Conservation (phyloP, 179 eudicot species). For the Actinidia chinensis region DNA sequence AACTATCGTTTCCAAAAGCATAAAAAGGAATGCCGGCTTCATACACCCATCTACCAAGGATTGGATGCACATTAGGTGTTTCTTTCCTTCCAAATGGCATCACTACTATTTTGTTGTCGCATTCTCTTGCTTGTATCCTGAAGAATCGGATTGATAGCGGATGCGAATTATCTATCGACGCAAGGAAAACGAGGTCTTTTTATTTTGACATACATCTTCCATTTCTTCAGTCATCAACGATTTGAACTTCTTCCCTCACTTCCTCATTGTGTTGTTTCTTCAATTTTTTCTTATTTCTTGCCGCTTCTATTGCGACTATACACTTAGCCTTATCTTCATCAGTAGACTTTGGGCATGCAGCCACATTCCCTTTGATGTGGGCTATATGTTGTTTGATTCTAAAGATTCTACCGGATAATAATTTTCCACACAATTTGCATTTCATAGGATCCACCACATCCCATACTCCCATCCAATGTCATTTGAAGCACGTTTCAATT, state of each 20-base stretch:
- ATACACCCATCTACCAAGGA: neutral
- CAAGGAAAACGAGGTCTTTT: neutral
- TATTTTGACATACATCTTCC: neutral
- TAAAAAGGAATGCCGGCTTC: neutral
- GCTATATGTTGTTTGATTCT: neutral
- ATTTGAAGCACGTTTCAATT: neutral
- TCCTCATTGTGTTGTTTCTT: neutral
- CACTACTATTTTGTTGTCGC: neutral
- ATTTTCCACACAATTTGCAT: neutral
- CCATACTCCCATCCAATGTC: neutral
- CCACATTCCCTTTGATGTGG: neutral
- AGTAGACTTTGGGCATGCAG: neutral
- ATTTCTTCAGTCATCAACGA: neutral
- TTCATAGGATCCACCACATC: neutral
- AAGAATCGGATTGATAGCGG: neutral
- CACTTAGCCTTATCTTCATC: neutral
- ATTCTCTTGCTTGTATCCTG: neutral
- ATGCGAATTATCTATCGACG: neutral
- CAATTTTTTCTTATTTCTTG: neutral
- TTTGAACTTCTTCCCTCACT: neutral
- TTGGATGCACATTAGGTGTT: neutral
- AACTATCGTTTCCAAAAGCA: neutral
- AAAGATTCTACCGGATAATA: neutral
- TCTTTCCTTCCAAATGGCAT: neutral
- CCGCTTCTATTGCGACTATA: neutral